Base-by-base conservation (phyloP, 2,329 filamentous ascomycete genomes). In the Metarhizium guizhouense region DNA sequence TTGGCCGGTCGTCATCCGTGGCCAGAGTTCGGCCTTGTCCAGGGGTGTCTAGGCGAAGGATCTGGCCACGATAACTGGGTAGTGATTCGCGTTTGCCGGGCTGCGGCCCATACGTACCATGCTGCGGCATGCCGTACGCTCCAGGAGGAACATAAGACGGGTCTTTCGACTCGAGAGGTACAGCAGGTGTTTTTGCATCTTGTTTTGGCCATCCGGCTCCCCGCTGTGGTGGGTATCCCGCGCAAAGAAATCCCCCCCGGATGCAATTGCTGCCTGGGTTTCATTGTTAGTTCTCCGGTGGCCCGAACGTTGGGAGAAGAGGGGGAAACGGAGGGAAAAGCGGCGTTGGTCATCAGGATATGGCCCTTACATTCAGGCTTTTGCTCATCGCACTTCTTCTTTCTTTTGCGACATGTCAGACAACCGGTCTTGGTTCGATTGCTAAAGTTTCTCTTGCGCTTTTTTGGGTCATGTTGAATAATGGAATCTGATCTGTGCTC, bases 371-470 rank as follows among this genome's bases (percentile, higher is more conserved):
- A 97, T 70, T 90, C 85, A 30, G 94, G 94, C 70, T 95, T 95
- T 54, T 82, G 82, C 75, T 97, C 94, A 68, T 97, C 93, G 67
- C 94, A 97, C 73, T 97, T 97, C 83, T 97, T 97, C 80, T 97
- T 97, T 57, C 93, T 82, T 67, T 84, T 83, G 58, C 93, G 82
- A 69, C 93, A 97, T 6, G 93, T 97, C 72, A 95, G 84, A 70
- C 93, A 97, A 36, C 92, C 91, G 10, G 92, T 96, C 74, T 97
- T 97, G 20, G 93, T 96, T 57, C 93, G 82, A 70, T 96, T 96
- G 74, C 90, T 95, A 66, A 96, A 97, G 66, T 90, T 89, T 43
- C 86, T 79, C 71, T 89, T 89, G 51, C 86, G 74, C 69, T 87
- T 87, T 70, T 87, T 87, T 4, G 80, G 76, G 61, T 86, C 83